Conservation (phyloP, 768 basidiomycete species). For the Auriscalpium microsporum region DNA sequence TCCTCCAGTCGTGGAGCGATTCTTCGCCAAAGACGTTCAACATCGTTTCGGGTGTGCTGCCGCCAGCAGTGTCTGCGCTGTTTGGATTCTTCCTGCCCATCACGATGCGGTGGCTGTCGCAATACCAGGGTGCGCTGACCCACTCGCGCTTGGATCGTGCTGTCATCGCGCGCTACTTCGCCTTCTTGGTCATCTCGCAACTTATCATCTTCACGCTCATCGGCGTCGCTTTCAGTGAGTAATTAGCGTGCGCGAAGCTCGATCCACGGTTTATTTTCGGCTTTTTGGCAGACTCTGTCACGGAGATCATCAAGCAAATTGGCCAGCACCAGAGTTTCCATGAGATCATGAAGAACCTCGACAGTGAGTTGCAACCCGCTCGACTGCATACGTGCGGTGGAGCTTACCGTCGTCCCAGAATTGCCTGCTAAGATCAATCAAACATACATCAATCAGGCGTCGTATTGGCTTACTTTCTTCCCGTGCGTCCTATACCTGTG, state of each 20-base stretch:
- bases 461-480: conserved; percentile 91
- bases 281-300: conserved; percentile 22
- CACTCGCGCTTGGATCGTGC: conserved; percentile 80
- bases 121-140: conserved; percentile 63
- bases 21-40: conserved; percentile 64
- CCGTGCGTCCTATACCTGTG: conserved; percentile 46
- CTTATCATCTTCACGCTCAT: conserved; percentile 91
- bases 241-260: no score
- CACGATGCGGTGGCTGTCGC: conserved; percentile 76
- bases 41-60: conserved; percentile 85
- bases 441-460: conserved; percentile 87
- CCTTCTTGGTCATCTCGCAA: conserved; percentile 91
- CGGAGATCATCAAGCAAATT: conserved; percentile 39
- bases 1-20: conserved; percentile 64
- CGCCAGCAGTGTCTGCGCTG: conserved; percentile 77
- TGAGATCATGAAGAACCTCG: conserved; percentile 37
- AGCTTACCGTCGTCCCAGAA: conserved; percentile 28
- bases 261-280: conserved; percentile 1
- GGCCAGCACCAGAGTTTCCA: conserved; percentile 37
- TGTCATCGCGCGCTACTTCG: conserved; percentile 87
- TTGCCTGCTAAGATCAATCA: conserved; percentile 67
- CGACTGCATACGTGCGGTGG: no score
- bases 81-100: conserved; percentile 90
- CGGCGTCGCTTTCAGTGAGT: conserved; percentile 79
- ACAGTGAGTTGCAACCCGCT: conserved; percentile 25